These are phyloP conservation scores for Cephaloascus fragrans DNA, from an alignment of 805 yeast genomes.

Conservation along the genomic window DNA sequence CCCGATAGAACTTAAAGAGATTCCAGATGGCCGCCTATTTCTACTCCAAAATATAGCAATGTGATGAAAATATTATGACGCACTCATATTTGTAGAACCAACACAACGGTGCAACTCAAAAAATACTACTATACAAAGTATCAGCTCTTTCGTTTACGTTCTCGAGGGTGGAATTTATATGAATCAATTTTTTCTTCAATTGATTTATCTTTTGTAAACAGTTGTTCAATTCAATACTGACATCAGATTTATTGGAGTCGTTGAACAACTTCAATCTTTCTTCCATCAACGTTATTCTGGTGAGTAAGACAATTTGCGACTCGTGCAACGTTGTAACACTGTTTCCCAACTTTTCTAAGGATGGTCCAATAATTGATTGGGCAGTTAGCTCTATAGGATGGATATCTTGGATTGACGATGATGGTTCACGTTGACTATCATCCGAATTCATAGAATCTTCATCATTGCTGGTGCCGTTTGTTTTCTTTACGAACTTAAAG, in stretches of 20 bases:
- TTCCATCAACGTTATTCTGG: slow-evolving; percentile 35
- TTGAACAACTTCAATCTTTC: slow-evolving; percentile 18
- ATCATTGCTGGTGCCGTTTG: neutral
- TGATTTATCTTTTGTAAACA: slow-evolving; percentile 13
- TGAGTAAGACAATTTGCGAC: slow-evolving; percentile 43
- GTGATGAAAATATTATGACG: no score
- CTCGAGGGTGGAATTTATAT: slow-evolving; percentile 17
- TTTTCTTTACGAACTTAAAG: neutral
- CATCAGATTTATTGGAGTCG: slow-evolving; percentile 6
- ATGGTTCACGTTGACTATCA: neutral
- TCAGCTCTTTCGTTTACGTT: slow-evolving; percentile 26
- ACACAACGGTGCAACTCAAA: no score
- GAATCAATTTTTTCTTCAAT: slow-evolving; percentile 22
- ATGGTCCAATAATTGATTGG: slow-evolving; percentile 43
- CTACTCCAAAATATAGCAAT: no score
- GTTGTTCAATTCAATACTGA: slow-evolving; percentile 11
- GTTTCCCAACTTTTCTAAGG: slow-evolving; percentile 40
- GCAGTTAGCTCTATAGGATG: slow-evolving; percentile 56
- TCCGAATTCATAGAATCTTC: neutral
- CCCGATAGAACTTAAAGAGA: no score
- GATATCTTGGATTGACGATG: slow-evolving; percentile 19
- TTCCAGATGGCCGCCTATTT: no score
- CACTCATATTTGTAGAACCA: no score
- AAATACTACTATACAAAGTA: slow-evolving; percentile 10
- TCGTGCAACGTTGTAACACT: slow-evolving; percentile 44